Conservation (phyloP, 495 filamentous ascomycete genomes). For the Neurospora hispaniola region DNA sequence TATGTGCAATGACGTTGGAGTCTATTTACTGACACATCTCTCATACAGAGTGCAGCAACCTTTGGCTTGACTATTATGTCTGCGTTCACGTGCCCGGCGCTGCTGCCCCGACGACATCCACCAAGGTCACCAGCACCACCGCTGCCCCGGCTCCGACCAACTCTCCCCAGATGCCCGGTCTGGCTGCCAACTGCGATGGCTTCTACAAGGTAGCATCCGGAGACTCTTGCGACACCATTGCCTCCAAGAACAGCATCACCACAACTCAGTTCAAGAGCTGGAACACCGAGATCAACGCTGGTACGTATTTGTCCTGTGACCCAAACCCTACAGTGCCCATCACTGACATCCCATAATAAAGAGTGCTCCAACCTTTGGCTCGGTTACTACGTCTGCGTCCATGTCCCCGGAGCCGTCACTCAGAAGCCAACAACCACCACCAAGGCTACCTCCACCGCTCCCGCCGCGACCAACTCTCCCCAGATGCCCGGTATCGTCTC, state of each 20-base stretch:
- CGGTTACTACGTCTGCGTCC: slow-evolving; percentile 12
- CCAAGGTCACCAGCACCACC: not conserved
- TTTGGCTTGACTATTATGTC: slow-evolving; percentile 8
- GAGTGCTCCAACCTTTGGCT: slow-evolving; percentile 7
- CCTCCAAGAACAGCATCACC: slow-evolving; percentile 17
- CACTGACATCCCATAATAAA: not conserved
- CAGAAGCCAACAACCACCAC: not conserved
- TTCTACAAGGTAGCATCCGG: slow-evolving; percentile 31
- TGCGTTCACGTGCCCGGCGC: slow-evolving; percentile 25
- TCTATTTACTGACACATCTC: slow-evolving; percentile 10
- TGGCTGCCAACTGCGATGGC: slow-evolving; percentile 27
- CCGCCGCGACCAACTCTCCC: slow-evolving; percentile 30
- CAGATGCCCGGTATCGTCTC: slow-evolving; percentile 22
- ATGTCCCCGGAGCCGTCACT: not conserved
- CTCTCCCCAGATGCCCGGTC: slow-evolving; percentile 24
- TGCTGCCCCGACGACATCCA: not conserved
- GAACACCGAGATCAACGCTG: slow-evolving; percentile 29
- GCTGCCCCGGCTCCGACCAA: not conserved
- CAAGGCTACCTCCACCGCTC: not conserved
- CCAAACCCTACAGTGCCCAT: slow-evolving; percentile 16
- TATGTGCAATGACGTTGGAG: slow-evolving; percentile 15
- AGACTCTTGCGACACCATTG: slow-evolving; percentile 33
- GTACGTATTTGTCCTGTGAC: slow-evolving; percentile 24
- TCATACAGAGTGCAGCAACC: slow-evolving; percentile 3
- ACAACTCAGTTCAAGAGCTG: slow-evolving; percentile 20